Conservation (phyloP, 257 asterid species). For the Ocimum tenuiflorum region DNA sequence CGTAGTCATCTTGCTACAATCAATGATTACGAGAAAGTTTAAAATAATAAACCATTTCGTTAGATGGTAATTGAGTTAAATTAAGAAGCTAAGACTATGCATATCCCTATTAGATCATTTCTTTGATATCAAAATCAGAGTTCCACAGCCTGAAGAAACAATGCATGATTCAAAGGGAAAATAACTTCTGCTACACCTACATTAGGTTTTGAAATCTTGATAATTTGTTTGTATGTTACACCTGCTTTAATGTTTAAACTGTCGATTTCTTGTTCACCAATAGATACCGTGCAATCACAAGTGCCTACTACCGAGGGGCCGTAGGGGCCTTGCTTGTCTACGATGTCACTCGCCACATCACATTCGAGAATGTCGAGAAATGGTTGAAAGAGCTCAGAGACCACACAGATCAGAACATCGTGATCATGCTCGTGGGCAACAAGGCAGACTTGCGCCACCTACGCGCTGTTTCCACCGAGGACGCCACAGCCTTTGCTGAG, state of each 20-base stretch:
- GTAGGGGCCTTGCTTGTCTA: conserved; percentile 63
- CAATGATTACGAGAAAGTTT: background rate
- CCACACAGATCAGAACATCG: conserved; percentile 60
- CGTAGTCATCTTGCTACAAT: background rate
- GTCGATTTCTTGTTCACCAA: background rate
- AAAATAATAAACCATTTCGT: too few relatives aligned
- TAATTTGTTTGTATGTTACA: background rate
- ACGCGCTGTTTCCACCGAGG: conserved; percentile 58
- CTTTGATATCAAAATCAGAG: too few relatives aligned
- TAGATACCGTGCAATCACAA: conserved; percentile 70
- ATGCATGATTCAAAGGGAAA: background rate
- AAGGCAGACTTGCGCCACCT: conserved; percentile 63
- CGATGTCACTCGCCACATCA: conserved; percentile 61
- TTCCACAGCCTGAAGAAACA: too few relatives aligned
- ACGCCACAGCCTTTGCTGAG: too few relatives aligned
- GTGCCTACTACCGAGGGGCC: conserved; percentile 70
- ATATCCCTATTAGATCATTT: background rate
- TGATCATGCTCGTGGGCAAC: conserved; percentile 69
- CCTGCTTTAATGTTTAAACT: background rate
- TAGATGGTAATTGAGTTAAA: too few relatives aligned
- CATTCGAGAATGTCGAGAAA: conserved; percentile 56
- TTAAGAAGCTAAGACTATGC: background rate
- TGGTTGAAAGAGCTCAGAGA: too few relatives aligned
- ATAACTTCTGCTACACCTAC: background rate
- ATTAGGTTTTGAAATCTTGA: too few relatives aligned